A percentile compares a stretch with the other conserved stretches of the same genome.
These are phyloP conservation scores for Tricladium varicosporioides DNA, from an alignment of 2,329 filamentous ascomycete species.

Conservation along the genomic window DNA sequence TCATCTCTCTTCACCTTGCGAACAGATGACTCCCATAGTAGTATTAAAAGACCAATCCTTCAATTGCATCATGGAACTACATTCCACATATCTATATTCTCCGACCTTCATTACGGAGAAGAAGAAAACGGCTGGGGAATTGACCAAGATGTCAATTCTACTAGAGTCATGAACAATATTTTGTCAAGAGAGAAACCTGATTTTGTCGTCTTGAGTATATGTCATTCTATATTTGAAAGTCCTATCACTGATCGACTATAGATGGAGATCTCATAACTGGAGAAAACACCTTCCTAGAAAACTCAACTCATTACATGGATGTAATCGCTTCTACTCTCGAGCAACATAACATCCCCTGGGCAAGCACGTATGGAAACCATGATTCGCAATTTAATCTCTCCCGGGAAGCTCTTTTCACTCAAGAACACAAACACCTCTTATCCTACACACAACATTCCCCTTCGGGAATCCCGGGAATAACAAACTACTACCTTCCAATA, in stretches of 20 bases:
- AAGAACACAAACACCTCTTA: slow-evolving; percentile 38
- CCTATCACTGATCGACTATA: slow-evolving; percentile 4
- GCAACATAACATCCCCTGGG: slow-evolving; percentile 55
- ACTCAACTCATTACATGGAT: slow-evolving; percentile 58
- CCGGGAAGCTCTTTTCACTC: slow-evolving; percentile 39
- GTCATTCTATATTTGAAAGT: neutral
- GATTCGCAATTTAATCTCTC: slow-evolving; percentile 60
- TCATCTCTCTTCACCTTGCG: neutral
- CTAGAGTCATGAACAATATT: slow-evolving; percentile 55
- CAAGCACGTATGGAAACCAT: slow-evolving; percentile 71
- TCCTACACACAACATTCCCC: slow-evolving; percentile 45
- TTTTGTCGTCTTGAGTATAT: slow-evolving; percentile 58
- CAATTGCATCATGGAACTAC: slow-evolving; percentile 12
- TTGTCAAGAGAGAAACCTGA: slow-evolving; percentile 55
- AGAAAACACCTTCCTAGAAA: slow-evolving; percentile 56
- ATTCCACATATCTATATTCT: slow-evolving; percentile 52
- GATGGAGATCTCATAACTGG: slow-evolving; percentile 70
- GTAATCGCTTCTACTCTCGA: slow-evolving; percentile 58
- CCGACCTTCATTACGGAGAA: slow-evolving; percentile 72
- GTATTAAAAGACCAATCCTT: slow-evolving; percentile 15
- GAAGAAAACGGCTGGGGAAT: slow-evolving; percentile 40
- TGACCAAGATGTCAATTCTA: slow-evolving; percentile 55
- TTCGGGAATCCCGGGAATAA: slow-evolving; percentile 40
- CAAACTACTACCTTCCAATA: slow-evolving; percentile 55
- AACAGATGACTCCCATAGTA: neutral